Percentiles rank a stretch among this genome's conserved stretches.
Conservation (phyloP, 345 rosid species). For the Toxicodendron radicans region DNA sequence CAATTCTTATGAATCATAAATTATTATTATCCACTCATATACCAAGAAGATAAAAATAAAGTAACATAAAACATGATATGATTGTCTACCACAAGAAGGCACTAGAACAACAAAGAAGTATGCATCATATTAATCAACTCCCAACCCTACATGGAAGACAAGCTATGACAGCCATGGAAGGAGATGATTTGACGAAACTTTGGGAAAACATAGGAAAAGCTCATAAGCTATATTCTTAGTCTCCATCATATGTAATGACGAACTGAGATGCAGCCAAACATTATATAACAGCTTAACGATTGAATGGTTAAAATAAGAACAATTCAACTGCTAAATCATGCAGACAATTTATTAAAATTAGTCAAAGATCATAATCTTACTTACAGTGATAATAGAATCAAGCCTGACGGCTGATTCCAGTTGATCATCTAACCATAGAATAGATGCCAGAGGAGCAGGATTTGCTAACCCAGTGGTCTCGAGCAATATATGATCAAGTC, state of each 20-base stretch:
- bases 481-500: conserved; percentile 89
- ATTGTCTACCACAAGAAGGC: not conserved
- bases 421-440: conserved; percentile 97
- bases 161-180: not conserved
- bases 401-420: conserved; percentile 87
- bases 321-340: not conserved
- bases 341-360: not conserved
- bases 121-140: not conserved
- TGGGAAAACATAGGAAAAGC: not conserved
- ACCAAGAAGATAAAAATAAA: not conserved
- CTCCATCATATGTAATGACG: not conserved
- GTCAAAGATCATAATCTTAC: conserved; percentile 12
- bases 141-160: not conserved
- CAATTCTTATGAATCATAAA: not conserved
- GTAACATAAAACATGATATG: not conserved
- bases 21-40: not conserved
- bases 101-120: not conserved
- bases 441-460: conserved; percentile 90
- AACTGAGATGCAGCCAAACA: no score
- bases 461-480: conserved; percentile 99
- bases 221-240: not conserved
- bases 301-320: not conserved
- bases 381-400: conserved; percentile 88
- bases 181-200: not conserved
- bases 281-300: not conserved